Evolutionary conservation across 2,329 filamentous ascomycete genomes (phyloP), one percentile per base, ranked within the genome.

Genomic region (Macrophomina phaseolina): DNA sequence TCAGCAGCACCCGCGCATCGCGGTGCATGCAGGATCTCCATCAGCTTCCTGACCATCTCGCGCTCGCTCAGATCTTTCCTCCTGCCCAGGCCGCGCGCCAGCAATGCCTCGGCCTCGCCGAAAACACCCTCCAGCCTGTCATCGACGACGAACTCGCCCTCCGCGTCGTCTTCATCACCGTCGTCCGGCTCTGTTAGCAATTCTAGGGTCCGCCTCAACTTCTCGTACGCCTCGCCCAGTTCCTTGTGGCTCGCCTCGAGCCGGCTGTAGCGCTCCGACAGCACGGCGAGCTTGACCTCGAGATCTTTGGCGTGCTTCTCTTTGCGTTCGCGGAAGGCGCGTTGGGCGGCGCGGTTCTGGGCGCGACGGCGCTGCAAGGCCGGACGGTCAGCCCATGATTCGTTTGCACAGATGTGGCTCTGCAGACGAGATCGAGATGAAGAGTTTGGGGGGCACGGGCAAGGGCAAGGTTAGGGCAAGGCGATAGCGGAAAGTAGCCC

Each of bases 271-370:
- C 84, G 85, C 30, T 84, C 82, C 68, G 84, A 83, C 60, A 87
- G 78, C 18, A 85, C 82, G 55, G 76, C 77, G 38, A 90, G 82
- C 60, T 87, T 82, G 42, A 80, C 74, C 74, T 90, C 87, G 23
- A 90, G 83, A 70, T 90, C 87, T 68, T 85, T 85, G 72, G 89
- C 89, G 68, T 88, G 85, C 74, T 89, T 87, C 72, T 90, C 86
- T 72, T 89, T 89, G 64, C 87, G 82, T 73, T 89, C 86, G 56
- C 86, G 81, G 72, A 88, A 89, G 0, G 86, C 86, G 67, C 86
- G 80, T 73, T 89, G 86, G 2, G 86, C 88, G 46, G 86, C 86
- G 64, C 86, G 82, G 70, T 88, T 88, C 71, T 88, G 86, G 53
- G 86, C 86, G 73, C 86, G 81, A 68, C 86, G 83, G 55, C 86